A percentile compares a stretch with the other conserved stretches of the same genome.
These are phyloP conservation scores for Irpex lacteus DNA, from an alignment of 1,284 basidiomycete species.

Conservation along the genomic window DNA sequence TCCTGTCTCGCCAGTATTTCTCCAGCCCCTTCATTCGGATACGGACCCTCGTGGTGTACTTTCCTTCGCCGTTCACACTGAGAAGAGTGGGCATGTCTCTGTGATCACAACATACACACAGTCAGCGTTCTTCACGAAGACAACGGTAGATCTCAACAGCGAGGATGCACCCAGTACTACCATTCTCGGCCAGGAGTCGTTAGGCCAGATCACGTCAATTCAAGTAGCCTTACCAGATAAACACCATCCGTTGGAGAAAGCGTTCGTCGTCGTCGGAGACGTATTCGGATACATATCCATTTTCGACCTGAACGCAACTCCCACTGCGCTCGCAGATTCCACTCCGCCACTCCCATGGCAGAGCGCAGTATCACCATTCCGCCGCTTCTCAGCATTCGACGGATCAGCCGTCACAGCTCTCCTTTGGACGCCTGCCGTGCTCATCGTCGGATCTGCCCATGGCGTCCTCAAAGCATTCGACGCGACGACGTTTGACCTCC, in stretches of 20 bases:
- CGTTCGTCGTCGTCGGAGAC: conserved; percentile 58
- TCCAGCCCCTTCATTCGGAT: background rate
- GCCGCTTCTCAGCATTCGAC: conserved; percentile 56
- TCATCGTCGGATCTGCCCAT: conserved; percentile 62
- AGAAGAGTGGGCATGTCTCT: conserved; percentile 16
- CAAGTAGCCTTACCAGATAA: conserved; percentile 42
- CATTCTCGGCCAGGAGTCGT: conserved; percentile 50
- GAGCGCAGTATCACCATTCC: conserved; percentile 30
- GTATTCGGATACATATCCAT: conserved; percentile 56
- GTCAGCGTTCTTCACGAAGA: conserved; percentile 46
- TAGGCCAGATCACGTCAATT: conserved; percentile 45
- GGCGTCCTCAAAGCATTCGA: conserved; percentile 70
- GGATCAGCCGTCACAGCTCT: conserved; percentile 62
- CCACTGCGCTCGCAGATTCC: conserved; percentile 15
- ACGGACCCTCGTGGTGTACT: conserved; percentile 6
- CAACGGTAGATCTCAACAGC: conserved; percentile 32
- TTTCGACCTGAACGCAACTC: conserved; percentile 47
- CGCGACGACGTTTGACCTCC: conserved; percentile 54
- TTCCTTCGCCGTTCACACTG: conserved; percentile 24
- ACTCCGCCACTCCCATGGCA: background rate
- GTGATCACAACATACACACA: conserved; percentile 46
- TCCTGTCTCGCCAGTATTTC: background rate
- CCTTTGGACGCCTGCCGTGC: conserved; percentile 53
- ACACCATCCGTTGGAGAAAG: conserved; percentile 30
- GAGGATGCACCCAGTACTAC: conserved; percentile 33